Base-by-base conservation (phyloP, 2,329 filamentous ascomycete genomes). In the Westerdykella ornata region DNA sequence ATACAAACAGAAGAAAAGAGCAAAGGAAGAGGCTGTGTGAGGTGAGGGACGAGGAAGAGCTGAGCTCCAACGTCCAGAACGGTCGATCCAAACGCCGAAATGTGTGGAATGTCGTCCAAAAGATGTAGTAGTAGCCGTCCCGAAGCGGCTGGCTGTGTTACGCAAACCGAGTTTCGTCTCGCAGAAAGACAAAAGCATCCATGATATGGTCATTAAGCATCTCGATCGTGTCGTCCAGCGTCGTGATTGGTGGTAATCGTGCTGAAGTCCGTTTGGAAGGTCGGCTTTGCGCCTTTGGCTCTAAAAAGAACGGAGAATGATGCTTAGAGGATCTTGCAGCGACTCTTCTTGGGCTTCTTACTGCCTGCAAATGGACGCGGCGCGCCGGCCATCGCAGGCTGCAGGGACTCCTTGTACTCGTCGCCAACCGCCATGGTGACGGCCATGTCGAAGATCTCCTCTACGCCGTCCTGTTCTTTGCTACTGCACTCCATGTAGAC, bases 401-500 rank as follows among this genome's bases (percentile, higher is more conserved):
- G 46, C 46, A 53, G 49, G 19, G 60, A 55, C 22, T 49, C 47
- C 45, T 62, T 63, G 48, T 62, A 56, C 48, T 68, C 87, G 57
- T 88, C 86, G 52, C 84, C 81, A 19, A 98, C 87, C 22, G 92
- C 88, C 38, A 85, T 90, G 59, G 89, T 80, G 62, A 98, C 89
- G 42, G 92, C 92, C 47, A 81, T 76, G 66, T 94, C 85, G 68
- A 98, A 98, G 62, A 97, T 92, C 60, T 97, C 90, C 65, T 97
- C 88, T 35, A 98, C 90, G 42, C 92, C 92, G 40, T 77, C 81
- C 84, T 94, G 92, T 70, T 96, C 92, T 71, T 97, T 97, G 69
- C 88, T 94, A 65, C 88, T 95, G 76, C 92, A 98, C 72, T 98
- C 92, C 79, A 95, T 90, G 72, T 98, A 98, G 60, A 82, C 77